Conservation (phyloP, 2,329 filamentous ascomycete genomes). For the Cadophora sp. region DNA sequence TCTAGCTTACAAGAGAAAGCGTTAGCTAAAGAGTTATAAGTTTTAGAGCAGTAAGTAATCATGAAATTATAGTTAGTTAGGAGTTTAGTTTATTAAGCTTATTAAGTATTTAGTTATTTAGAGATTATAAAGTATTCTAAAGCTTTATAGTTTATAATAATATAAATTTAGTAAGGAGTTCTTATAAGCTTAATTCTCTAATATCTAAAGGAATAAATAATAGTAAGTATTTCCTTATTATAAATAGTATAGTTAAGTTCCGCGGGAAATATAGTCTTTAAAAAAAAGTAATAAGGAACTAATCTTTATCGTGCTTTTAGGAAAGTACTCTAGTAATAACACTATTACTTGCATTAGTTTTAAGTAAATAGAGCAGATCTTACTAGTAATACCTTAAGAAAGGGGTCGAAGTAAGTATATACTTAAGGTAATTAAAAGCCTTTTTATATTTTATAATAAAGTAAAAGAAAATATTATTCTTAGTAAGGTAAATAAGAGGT, state of each 20-base stretch:
- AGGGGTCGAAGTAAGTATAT: neutral
- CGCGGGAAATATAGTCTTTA: neutral
- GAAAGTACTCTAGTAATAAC: neutral
- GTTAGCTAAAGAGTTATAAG: neutral
- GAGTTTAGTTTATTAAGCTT: neutral
- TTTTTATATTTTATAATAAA: neutral
- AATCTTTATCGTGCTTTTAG: neutral
- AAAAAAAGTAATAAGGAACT: neutral
- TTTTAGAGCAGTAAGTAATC: neutral
- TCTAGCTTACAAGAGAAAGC: neutral
- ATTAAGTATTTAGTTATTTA: neutral
- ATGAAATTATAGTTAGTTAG: neutral
- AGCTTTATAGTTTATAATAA: neutral
- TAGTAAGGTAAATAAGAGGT: neutral
- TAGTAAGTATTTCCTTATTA: neutral
- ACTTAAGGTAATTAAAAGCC: neutral
- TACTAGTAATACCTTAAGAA: neutral
- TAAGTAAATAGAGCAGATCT: neutral
- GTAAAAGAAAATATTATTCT: neutral
- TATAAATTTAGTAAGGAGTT: neutral
- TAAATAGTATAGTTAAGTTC: neutral
- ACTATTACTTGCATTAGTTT: neutral
- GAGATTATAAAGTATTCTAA: neutral
- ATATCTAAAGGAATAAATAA: neutral
- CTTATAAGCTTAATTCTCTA: neutral